A percentile compares a stretch with the other conserved stretches of the same genome.
Conservation (phyloP, 1,284 basidiomycete genomes). For the Austroboletus novae-zelandiae region DNA sequence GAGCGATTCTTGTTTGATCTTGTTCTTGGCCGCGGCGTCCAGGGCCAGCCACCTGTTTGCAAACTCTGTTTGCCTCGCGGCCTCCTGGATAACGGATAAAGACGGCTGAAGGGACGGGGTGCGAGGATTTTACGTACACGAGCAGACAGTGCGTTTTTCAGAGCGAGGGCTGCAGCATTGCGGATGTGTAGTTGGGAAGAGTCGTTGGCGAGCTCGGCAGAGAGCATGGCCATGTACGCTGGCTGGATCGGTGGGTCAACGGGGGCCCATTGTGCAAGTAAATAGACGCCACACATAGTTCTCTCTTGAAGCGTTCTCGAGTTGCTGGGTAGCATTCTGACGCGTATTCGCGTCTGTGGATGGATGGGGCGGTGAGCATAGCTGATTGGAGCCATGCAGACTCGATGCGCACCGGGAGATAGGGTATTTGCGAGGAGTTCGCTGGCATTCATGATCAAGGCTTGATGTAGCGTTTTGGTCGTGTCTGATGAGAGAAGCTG, state of each 20-base stretch:
- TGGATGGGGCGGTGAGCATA: slow-evolving; percentile 18
- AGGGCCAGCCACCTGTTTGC: slow-evolving; percentile 81
- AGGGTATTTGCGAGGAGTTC: slow-evolving; percentile 89
- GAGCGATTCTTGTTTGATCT: slow-evolving; percentile 89
- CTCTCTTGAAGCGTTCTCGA: slow-evolving; percentile 80
- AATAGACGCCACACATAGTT: slow-evolving; percentile 67
- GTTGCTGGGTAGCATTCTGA: slow-evolving; percentile 84
- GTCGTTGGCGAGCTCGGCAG: slow-evolving; percentile 79
- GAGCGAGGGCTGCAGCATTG: slow-evolving; percentile 92
- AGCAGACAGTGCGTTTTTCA: slow-evolving; percentile 95
- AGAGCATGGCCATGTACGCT: slow-evolving; percentile 87
- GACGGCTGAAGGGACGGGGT: slow-evolving; percentile 1
- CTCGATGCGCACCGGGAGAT: slow-evolving; percentile 69
- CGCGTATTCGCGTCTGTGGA: slow-evolving; percentile 76
- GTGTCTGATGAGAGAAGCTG: slow-evolving; percentile 21
- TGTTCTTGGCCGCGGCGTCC: slow-evolving; percentile 63
- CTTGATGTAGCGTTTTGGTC: slow-evolving; percentile 21
- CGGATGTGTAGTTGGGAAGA: slow-evolving; percentile 72
- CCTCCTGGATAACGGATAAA: slow-evolving; percentile 54
- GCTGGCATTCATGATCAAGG: slow-evolving; percentile 78
- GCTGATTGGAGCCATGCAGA: slow-evolving; percentile 12
- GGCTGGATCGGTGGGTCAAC: slow-evolving; percentile 51
- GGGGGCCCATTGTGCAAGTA: slow-evolving; percentile 14
- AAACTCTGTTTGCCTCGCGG: slow-evolving; percentile 73
- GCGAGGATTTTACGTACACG: slow-evolving; percentile 59